Evolutionary conservation across 345 rosid species (phyloP).

Genomic region (Mallotus nudiflorus): DNA sequence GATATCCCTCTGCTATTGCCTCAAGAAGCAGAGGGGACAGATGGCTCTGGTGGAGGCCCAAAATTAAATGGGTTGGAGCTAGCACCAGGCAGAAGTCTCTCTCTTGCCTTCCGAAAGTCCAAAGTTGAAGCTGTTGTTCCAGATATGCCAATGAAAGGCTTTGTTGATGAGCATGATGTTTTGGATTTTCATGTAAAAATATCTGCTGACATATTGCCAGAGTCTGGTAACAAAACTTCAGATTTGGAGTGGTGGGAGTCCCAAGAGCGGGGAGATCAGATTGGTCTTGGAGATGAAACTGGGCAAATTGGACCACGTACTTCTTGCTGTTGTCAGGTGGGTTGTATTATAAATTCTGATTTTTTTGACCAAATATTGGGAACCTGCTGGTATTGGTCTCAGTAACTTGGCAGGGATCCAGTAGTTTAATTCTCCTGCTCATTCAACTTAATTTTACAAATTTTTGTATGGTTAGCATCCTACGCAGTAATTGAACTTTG

Average conservation of each 20-base stretch:
- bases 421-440: neutral
- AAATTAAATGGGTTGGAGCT: slow-evolving; percentile 44
- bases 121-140: slow-evolving; percentile 50
- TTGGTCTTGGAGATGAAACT: slow-evolving; percentile 51
- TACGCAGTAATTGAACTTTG: neutral
- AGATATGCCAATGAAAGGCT: slow-evolving; percentile 82
- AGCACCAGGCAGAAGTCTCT: slow-evolving; percentile 44
- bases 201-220: slow-evolving; percentile 29
- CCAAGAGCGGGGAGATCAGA: slow-evolving; percentile 74
- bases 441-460: neutral
- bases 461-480: neutral
- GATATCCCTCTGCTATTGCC: slow-evolving; percentile 95
- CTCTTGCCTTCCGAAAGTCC: slow-evolving; percentile 57
- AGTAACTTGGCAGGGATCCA: neutral
- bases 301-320: slow-evolving; percentile 92
- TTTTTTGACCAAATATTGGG: slow-evolving; percentile 1
- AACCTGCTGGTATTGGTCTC: neutral
- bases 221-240: slow-evolving; percentile 37
- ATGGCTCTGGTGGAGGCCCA: slow-evolving; percentile 38
- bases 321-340: slow-evolving; percentile 95
- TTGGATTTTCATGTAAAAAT: slow-evolving; percentile 35
- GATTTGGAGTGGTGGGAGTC: slow-evolving; percentile 93
- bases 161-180: slow-evolving; percentile 70
- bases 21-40: slow-evolving; percentile 68
- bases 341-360: slow-evolving; percentile 24